A percentile compares a stretch with the other conserved stretches of the same genome.
Conservation (phyloP, 2,329 filamentous ascomycete species). For the Clarireedia sp. region DNA sequence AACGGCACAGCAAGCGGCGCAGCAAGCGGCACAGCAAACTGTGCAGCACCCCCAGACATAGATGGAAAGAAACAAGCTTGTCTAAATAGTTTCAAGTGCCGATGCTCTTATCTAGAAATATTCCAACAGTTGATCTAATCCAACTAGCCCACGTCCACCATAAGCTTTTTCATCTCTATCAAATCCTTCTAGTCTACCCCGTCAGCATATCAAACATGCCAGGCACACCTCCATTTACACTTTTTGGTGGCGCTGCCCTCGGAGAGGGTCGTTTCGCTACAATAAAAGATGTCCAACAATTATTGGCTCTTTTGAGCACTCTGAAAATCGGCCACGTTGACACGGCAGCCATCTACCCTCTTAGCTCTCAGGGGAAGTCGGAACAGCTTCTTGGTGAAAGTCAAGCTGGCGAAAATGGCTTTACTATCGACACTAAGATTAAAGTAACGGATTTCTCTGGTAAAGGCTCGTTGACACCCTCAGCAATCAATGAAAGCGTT, state of each 20-base stretch:
- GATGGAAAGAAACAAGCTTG: too few species aligned
- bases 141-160: neutral
- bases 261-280: too few species aligned
- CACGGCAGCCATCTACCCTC: neutral
- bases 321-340: neutral
- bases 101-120: neutral
- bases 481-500: too few species aligned
- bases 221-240: too few species aligned
- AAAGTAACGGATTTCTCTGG: neutral
- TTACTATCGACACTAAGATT: slow-evolving; percentile 1
- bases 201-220: too few species aligned
- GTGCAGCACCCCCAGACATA: too few species aligned
- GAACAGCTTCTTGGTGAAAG: neutral
- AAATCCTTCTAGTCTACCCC: neutral
- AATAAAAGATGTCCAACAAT: neutral
- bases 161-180: neutral
- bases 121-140: neutral
- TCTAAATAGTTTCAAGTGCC: too few species aligned
- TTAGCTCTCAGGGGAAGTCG: neutral
- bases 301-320: neutral
- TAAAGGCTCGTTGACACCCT: neutral
- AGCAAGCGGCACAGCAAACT: too few species aligned
- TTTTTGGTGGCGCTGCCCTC: too few species aligned
- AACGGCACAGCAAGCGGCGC: too few species aligned
- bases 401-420: neutral